phyloP scores from a whole-genome alignment of 1,139 yeast genomes.

The Pichia sp. region DNA sequence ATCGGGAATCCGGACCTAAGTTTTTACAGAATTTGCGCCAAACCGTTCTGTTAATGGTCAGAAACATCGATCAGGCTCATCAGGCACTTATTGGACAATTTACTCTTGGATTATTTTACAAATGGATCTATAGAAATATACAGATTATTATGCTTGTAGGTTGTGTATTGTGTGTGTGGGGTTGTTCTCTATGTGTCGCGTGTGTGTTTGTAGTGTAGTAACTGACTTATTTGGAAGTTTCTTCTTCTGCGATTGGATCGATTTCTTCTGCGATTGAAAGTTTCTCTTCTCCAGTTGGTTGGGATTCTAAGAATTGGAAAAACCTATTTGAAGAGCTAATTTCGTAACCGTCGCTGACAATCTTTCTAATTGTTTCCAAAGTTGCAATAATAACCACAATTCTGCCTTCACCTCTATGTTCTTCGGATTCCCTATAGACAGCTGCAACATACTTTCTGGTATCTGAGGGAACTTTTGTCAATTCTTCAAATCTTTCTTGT shows the following conservation, averaged over 20 bases:
- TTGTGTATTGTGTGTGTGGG: too few species aligned
- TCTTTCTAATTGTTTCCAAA: slow-evolving; percentile 29
- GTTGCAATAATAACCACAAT: slow-evolving; percentile 30
- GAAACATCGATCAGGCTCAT: too few species aligned
- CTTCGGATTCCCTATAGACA: slow-evolving; percentile 23
- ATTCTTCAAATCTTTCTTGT: slow-evolving; percentile 12
- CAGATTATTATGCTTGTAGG: too few species aligned
- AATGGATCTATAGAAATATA: too few species aligned
- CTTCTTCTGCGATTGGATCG: slow-evolving; percentile 6
- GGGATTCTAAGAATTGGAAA: background rate
- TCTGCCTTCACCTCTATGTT: slow-evolving; percentile 30
- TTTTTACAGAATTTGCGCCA: too few species aligned
- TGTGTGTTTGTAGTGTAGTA: background rate
- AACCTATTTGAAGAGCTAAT: background rate
- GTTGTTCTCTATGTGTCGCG: background rate
- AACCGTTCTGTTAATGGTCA: too few species aligned
- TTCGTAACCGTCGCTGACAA: slow-evolving; percentile 23
- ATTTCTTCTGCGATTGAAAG: slow-evolving; percentile 11
- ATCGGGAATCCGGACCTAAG: too few species aligned
- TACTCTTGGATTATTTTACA: too few species aligned
- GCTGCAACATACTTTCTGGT: slow-evolving; percentile 20
- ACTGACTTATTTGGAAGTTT: too few species aligned
- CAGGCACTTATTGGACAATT: too few species aligned
- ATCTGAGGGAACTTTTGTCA: slow-evolving; percentile 21
- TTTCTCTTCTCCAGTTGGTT: slow-evolving; percentile 4